A percentile compares a stretch with the other conserved stretches of the same genome.
Conservation (phyloP, 208 protist species). For the Trypanosoma congolense region DNA sequence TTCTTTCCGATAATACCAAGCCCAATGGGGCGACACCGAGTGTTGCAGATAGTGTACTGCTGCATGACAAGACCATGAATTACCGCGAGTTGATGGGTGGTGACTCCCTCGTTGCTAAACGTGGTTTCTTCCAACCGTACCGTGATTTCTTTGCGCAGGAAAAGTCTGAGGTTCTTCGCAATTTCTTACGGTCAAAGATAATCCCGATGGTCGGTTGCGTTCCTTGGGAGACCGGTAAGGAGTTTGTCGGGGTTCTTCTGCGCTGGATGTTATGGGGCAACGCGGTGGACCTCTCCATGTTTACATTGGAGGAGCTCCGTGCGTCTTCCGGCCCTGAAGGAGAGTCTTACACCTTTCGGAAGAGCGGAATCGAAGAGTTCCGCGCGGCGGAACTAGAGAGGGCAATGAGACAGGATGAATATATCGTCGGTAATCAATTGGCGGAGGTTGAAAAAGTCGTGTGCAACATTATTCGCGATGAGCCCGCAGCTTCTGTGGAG, state of each 20-base stretch:
- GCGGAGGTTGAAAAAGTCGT: constrained; percentile 34
- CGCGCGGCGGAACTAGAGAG: constrained; percentile 33
- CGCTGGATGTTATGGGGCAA: constrained; percentile 88
- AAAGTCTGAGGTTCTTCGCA: constrained; percentile 58
- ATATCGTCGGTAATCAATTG: constrained; percentile 67
- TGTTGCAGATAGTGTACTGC: constrained; percentile 3
- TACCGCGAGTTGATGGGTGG: constrained; percentile 3
- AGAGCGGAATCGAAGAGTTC: no score
- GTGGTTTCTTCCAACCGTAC: constrained; percentile 50
- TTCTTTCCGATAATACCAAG: constrained; percentile 7
- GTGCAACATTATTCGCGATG: constrained; percentile 21
- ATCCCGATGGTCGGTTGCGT: constrained; percentile 72
- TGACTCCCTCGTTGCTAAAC: constrained; percentile 1
- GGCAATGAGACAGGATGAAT: constrained; percentile 33
- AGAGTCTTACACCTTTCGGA: no score
- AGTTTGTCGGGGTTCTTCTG: constrained; percentile 54
- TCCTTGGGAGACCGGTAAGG: constrained; percentile 43
- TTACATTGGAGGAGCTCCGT: constrained; percentile 73
- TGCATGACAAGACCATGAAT: not conserved
- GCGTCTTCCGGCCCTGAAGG: constrained; percentile 7
- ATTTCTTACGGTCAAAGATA: constrained; percentile 58
- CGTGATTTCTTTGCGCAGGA: constrained; percentile 70
- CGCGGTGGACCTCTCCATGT: constrained; percentile 83
- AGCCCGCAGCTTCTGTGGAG: constrained; percentile 9
- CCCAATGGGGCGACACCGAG: not conserved